phyloP scores from a whole-genome alignment of 2,329 filamentous ascomycete genomes.

The Diaporthe citrichinensis region DNA sequence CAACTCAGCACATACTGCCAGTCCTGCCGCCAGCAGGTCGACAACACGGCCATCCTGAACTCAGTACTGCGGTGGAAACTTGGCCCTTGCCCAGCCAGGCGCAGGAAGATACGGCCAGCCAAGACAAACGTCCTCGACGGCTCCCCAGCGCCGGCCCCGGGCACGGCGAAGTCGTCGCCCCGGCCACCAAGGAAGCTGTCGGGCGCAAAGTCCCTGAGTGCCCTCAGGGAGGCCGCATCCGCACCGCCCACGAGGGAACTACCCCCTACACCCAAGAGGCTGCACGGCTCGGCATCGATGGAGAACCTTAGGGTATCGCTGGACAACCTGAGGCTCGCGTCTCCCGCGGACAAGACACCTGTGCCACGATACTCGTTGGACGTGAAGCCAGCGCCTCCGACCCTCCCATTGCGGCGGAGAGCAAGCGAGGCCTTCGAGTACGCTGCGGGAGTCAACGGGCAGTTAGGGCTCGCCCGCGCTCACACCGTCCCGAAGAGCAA shows the following conservation, averaged over 20 bases:
- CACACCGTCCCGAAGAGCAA: slow-evolving; percentile 28
- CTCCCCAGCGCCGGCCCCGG: background rate
- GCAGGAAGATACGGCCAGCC: slow-evolving; percentile 19
- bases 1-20: slow-evolving; percentile 41
- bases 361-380: slow-evolving; percentile 7
- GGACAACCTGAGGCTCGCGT: background rate
- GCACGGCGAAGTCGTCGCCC: background rate
- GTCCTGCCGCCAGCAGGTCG: slow-evolving; percentile 36
- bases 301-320: slow-evolving; percentile 8
- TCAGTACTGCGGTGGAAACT: slow-evolving; percentile 27
- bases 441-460: background rate
- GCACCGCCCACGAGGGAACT: slow-evolving; percentile 24
- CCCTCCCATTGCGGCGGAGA: background rate
- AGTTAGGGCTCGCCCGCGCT: slow-evolving; percentile 3
- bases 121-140: background rate
- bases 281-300: background rate
- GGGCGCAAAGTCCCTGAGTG: slow-evolving; percentile 12
- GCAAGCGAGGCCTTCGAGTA: slow-evolving; percentile 25
- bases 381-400: background rate
- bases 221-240: slow-evolving; percentile 25
- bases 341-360: background rate
- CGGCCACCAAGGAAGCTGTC: slow-evolving; percentile 13
- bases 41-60: slow-evolving; percentile 35
- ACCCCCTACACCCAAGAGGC: slow-evolving; percentile 5
- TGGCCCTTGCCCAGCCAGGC: background rate